A percentile compares a stretch with the other conserved stretches of the same genome.
phyloP scores from a whole-genome alignment of 2,329 filamentous ascomycete species.

The Ophiocordyceps unilateralis region DNA sequence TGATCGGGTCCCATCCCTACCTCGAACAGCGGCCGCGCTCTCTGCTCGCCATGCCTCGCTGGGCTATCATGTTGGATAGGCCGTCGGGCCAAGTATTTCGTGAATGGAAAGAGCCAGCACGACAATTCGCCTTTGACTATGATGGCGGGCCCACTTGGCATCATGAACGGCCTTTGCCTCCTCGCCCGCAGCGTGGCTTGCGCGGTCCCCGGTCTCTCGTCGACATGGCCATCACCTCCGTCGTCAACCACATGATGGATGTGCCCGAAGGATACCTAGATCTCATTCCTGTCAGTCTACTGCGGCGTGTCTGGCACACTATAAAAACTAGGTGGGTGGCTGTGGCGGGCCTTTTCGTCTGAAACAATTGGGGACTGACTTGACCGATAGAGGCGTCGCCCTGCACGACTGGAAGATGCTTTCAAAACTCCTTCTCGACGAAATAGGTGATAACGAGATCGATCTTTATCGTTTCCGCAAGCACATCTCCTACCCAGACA shows the following conservation, averaged over 20 bases:
- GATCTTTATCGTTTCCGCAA: conserved; percentile 21
- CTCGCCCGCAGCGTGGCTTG: conserved; percentile 1
- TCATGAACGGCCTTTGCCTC: too few relatives aligned
- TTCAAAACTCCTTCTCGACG: conserved; percentile 15
- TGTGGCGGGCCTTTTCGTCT: neutral
- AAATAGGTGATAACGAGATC: conserved; percentile 16
- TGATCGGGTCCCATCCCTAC: too few relatives aligned
- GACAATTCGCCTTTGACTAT: too few relatives aligned
- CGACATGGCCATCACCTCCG: conserved; percentile 20
- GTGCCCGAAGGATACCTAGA: conserved; percentile 17
- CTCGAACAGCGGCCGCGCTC: too few relatives aligned
- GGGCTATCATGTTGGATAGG: too few relatives aligned
- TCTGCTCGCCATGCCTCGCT: too few relatives aligned
- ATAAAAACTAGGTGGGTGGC: conserved; percentile 20
- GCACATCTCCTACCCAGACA: conserved; percentile 19
- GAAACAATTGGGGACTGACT: neutral
- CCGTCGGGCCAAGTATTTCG: too few relatives aligned
- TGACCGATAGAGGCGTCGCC: conserved; percentile 14
- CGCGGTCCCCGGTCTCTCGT: conserved; percentile 19
- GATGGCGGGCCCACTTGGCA: too few relatives aligned
- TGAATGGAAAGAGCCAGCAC: too few relatives aligned
- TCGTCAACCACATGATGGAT: conserved; percentile 19
- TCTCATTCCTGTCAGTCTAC: conserved; percentile 14
- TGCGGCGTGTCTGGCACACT: conserved; percentile 21
- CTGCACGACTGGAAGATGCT: conserved; percentile 24